A percentile compares a stretch with the other conserved stretches of the same genome.
These are phyloP conservation scores for Astrephomene gubernaculifera DNA, from an alignment of 139 green algal species.

Conservation along the genomic window DNA sequence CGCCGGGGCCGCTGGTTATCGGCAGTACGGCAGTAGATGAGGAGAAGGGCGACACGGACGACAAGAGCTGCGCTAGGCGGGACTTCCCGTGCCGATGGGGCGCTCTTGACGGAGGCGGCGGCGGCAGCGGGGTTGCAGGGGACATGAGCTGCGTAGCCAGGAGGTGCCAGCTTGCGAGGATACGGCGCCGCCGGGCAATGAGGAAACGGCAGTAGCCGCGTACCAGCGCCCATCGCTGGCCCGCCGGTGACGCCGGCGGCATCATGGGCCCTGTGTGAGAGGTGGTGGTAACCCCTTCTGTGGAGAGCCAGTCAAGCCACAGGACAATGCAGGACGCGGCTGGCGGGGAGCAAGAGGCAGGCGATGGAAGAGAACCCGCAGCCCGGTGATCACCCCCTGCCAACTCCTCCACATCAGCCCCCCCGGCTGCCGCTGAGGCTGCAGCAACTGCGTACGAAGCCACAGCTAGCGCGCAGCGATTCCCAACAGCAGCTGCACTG, in stretches of 20 bases:
- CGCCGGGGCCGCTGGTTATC: too few relatives aligned
- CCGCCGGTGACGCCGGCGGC: neutral
- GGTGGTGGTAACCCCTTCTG: neutral
- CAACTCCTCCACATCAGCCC: too few relatives aligned
- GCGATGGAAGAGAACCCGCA: neutral
- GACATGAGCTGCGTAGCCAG: too few relatives aligned
- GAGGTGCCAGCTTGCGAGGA: neutral
- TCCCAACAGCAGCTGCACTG: neutral
- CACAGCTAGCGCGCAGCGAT: slow-evolving; percentile 12
- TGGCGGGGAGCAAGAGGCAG: neutral
- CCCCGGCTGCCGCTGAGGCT: too few relatives aligned
- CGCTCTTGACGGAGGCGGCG: too few relatives aligned
- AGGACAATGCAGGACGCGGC: slow-evolving; percentile 5
- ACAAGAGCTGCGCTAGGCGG: too few relatives aligned
- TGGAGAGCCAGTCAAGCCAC: slow-evolving; percentile 35
- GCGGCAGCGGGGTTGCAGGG: too few relatives aligned
- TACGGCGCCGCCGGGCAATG: neutral
- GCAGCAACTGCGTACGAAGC: slow-evolving; percentile 7
- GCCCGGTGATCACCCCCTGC: too few relatives aligned
- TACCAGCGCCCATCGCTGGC: slow-evolving; percentile 8
- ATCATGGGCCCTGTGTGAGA: neutral
- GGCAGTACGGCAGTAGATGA: too few relatives aligned
- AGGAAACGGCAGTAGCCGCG: slow-evolving; percentile 34
- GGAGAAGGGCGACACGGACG: too few relatives aligned
- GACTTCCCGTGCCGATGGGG: too few relatives aligned